These are phyloP conservation scores for Thermothielavioides terrestris DNA, from an alignment of 495 filamentous ascomycete species.

Conservation along the genomic window DNA sequence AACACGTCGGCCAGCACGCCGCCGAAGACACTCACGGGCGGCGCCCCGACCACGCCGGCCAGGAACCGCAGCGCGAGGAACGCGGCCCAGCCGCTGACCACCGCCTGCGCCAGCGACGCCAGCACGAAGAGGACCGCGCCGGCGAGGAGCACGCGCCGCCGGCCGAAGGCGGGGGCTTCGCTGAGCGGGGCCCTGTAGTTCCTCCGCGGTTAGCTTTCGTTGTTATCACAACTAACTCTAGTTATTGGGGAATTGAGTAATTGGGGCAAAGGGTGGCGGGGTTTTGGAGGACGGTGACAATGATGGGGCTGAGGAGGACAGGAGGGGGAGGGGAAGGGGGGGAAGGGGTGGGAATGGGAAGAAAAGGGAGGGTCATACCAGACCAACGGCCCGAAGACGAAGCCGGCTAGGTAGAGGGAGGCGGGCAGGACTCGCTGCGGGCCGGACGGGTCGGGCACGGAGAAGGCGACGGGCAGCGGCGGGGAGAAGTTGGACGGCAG, in stretches of 20 bases:
- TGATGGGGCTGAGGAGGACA: background rate
- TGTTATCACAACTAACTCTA: too few species aligned
- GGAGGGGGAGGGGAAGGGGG: background rate
- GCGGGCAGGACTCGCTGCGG: slow-evolving; percentile 21
- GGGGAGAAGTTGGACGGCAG: slow-evolving; percentile 22
- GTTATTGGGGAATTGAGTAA: too few species aligned
- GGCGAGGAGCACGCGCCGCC: slow-evolving; percentile 59
- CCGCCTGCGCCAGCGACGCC: slow-evolving; percentile 64
- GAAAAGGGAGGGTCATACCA: slow-evolving; percentile 13
- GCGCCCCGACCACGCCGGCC: slow-evolving; percentile 60
- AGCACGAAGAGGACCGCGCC: slow-evolving; percentile 62
- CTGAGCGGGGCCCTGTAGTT: slow-evolving; percentile 27
- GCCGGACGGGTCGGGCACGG: slow-evolving; percentile 11
- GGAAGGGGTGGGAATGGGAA: background rate
- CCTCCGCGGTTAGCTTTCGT: too few species aligned
- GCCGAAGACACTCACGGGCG: slow-evolving; percentile 72
- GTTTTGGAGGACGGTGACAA: too few species aligned
- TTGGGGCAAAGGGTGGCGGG: too few species aligned
- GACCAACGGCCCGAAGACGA: slow-evolving; percentile 47
- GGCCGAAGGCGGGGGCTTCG: slow-evolving; percentile 57
- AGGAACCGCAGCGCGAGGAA: slow-evolving; percentile 26
- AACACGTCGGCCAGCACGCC: slow-evolving; percentile 77
- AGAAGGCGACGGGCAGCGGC: slow-evolving; percentile 7
- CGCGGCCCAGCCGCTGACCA: slow-evolving; percentile 45
- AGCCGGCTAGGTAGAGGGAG: slow-evolving; percentile 52